Evolutionary conservation across 495 filamentous ascomycete species (phyloP).

Genomic region (Hypoxylon rickii): DNA sequence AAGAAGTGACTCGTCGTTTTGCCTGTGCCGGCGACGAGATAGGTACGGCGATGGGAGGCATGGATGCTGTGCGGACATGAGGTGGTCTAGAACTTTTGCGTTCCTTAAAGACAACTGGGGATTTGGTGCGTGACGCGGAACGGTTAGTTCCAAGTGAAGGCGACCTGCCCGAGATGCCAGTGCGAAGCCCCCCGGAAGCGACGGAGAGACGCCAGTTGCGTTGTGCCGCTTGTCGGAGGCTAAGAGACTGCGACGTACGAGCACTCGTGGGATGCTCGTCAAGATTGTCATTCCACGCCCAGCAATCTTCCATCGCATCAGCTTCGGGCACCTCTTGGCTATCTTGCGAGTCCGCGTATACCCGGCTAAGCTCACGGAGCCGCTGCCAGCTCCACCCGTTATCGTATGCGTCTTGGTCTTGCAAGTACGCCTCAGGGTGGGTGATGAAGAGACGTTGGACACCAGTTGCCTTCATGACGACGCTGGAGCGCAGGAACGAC

Average conservation of each 20-base stretch:
- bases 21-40: conserved; percentile 39
- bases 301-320: conserved; percentile 62
- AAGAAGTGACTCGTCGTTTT: conserved; percentile 46
- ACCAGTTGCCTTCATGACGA: conserved; percentile 65
- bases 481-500: conserved; percentile 64
- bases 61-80: conserved; percentile 51
- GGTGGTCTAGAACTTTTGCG: conserved; percentile 48
- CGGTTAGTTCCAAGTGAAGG: conserved; percentile 33
- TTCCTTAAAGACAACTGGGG: conserved; percentile 45
- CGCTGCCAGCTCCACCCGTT: conserved; percentile 65
- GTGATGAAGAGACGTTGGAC: conserved; percentile 68
- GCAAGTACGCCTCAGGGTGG: conserved; percentile 66
- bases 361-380: conserved; percentile 60
- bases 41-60: conserved; percentile 43
- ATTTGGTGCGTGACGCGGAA: conserved; percentile 43
- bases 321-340: conserved; percentile 56
- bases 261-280: conserved; percentile 50
- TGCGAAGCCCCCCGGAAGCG: conserved; percentile 43
- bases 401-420: conserved; percentile 51
- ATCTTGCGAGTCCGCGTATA: conserved; percentile 51
- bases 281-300: conserved; percentile 55
- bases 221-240: conserved; percentile 45
- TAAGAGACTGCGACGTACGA: conserved; percentile 40
- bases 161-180: conserved; percentile 19
- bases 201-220: conserved; percentile 41